Evolutionary conservation across 352 stramenopile genomes (phyloP).

Genomic region (Blastocystis sp.): DNA sequence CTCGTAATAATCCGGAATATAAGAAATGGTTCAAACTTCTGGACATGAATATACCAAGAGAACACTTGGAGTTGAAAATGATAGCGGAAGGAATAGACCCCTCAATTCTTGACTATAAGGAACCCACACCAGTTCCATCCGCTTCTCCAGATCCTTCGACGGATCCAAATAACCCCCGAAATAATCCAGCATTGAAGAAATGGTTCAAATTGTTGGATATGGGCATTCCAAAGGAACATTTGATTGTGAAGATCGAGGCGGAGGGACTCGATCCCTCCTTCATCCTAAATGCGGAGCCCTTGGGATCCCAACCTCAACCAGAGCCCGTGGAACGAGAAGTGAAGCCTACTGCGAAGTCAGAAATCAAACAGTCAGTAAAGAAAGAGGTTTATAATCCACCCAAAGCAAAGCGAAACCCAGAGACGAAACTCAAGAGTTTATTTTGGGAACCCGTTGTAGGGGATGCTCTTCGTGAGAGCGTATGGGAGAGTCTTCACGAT

Average conservation of each 20-base stretch:
- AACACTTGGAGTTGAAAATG: conserved; percentile 39
- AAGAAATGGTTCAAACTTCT: conserved; percentile 44
- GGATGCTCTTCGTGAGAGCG: background rate
- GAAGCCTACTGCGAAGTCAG: background rate
- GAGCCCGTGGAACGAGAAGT: background rate
- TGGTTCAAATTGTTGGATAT: conserved; percentile 52
- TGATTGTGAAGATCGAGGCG: conserved; percentile 23
- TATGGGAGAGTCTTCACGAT: conserved; percentile 18
- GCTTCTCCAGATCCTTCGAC: background rate
- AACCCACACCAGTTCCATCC: background rate
- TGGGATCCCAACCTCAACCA: background rate
- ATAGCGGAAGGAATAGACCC: conserved; percentile 13
- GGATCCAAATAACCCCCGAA: background rate
- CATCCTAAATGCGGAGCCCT: background rate
- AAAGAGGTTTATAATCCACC: background rate
- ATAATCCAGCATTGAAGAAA: conserved; percentile 6
- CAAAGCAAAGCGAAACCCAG: background rate
- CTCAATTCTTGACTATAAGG: conserved; percentile 48
- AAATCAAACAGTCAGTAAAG: background rate
- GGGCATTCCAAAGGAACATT: conserved; percentile 16
- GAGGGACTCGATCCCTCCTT: conserved; percentile 54
- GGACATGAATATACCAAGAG: conserved; percentile 27
- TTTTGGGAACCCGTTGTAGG: conserved; percentile 42
- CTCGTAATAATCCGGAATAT: conserved; percentile 24
- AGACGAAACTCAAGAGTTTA: conserved; percentile 33